These are phyloP conservation scores for Ophiocordyceps australis DNA, from an alignment of 2,329 filamentous ascomycete species.

Conservation along the genomic window DNA sequence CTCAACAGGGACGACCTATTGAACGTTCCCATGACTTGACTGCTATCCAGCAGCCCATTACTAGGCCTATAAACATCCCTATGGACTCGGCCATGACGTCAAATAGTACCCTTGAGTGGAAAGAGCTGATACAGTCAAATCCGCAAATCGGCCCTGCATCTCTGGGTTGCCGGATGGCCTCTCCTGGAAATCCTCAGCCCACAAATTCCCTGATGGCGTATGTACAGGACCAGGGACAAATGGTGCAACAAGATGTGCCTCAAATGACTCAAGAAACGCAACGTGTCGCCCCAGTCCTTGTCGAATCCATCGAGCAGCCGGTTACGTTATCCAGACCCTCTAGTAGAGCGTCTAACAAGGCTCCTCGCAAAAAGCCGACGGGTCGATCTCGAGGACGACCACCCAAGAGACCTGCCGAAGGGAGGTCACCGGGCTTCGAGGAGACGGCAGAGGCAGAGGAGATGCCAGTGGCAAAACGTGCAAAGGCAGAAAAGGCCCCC, in stretches of 20 bases:
- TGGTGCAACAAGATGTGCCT: conserved; percentile 4
- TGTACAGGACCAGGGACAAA: conserved; percentile 2
- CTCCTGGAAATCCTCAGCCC: too few relatives aligned
- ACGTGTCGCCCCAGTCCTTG: conserved; percentile 15
- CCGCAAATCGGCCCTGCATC: conserved; percentile 25
- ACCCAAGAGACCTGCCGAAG: conserved; percentile 33
- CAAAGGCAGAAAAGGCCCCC: conserved; percentile 52
- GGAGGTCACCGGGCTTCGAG: conserved; percentile 60
- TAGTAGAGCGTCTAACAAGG: conserved; percentile 36
- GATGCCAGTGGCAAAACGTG: conserved; percentile 45
- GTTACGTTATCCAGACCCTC: conserved; percentile 32
- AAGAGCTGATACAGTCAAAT: conserved; percentile 55
- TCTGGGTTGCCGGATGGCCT: conserved; percentile 14
- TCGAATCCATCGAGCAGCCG: conserved; percentile 6
- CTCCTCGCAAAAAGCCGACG: conserved; percentile 20
- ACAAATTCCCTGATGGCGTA: conserved; percentile 16
- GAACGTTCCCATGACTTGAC: too few relatives aligned
- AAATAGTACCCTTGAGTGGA: conserved; percentile 59
- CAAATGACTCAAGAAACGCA: conserved; percentile 10
- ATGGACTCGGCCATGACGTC: conserved; percentile 22
- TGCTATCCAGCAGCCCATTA: too few relatives aligned
- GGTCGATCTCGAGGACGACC: conserved; percentile 38
- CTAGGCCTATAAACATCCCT: conserved; percentile 5
- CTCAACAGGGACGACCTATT: conserved; percentile 5
- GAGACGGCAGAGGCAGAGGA: conserved; percentile 44